Percentiles rank a stretch among this genome's conserved stretches.
Evolutionary conservation across 345 rosid species (phyloP).

Genomic region (Murraya koenigii): DNA sequence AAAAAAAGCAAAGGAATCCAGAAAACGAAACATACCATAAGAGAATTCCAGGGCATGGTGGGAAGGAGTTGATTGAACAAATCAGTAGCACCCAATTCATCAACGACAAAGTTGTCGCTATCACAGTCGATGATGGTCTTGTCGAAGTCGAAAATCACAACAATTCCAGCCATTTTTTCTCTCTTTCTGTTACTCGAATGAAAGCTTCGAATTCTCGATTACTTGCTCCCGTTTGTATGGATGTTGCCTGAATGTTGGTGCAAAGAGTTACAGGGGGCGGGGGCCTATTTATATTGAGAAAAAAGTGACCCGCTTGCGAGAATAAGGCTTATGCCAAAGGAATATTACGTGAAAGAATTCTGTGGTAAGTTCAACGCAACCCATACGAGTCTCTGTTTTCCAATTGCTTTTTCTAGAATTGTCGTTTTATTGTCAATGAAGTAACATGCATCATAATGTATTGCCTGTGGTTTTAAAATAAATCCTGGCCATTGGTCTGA

Average conservation of each 20-base stretch:
- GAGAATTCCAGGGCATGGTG: slow-evolving; percentile 88
- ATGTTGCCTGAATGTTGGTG: background rate
- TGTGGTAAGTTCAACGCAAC: background rate
- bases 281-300: slow-evolving; percentile 40
- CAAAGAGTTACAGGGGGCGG: background rate
- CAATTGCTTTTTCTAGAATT: background rate
- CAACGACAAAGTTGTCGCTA: slow-evolving; percentile 82
- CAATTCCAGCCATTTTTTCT: slow-evolving; percentile 41
- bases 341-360: slow-evolving; percentile 38
- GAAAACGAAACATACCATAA: slow-evolving; percentile 49
- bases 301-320: background rate
- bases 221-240: background rate
- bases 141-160: slow-evolving; percentile 78
- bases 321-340: slow-evolving; percentile 31
- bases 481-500: background rate
- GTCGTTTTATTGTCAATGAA: background rate
- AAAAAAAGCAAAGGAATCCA: background rate
- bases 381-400: background rate
- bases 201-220: background rate
- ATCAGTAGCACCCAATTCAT: slow-evolving; percentile 69
- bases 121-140: slow-evolving; percentile 86
- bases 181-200: background rate
- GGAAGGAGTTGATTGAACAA: slow-evolving; percentile 81
- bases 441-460: too few species aligned
- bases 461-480: background rate